Percentiles rank a stretch among this genome's conserved stretches.
Evolutionary conservation across 208 protist genomes (phyloP).

Genomic region (Leptomonas pyrrhocoris): DNA sequence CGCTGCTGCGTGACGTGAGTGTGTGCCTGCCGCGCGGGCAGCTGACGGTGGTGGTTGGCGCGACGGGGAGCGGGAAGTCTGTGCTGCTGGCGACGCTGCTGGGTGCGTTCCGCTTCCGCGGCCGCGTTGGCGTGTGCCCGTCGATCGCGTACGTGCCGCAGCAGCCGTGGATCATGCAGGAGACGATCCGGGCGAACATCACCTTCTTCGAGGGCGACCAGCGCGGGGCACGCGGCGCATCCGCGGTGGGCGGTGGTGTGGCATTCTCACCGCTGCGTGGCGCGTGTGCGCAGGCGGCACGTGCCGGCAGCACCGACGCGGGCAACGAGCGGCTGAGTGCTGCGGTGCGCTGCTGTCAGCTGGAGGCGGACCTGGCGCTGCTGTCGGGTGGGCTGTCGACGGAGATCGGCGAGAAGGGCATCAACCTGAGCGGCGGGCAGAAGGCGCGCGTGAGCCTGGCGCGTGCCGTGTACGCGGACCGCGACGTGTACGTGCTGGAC

Average conservation of each 20-base stretch:
- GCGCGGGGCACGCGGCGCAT: not conserved
- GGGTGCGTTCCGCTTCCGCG: conserved; percentile 29
- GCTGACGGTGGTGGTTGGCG: conserved; percentile 48
- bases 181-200: conserved; percentile 93
- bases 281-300: conserved; percentile 55
- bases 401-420: conserved; percentile 46
- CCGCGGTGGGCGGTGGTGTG: conserved; percentile 27
- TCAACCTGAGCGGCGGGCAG: conserved; percentile 86
- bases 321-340: conserved; percentile 49
- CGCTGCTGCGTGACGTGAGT: conserved; percentile 38
- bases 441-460: conserved; percentile 83
- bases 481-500: conserved; percentile 89
- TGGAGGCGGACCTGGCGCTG: conserved; percentile 75
- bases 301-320: conserved; percentile 92
- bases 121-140: conserved; percentile 9
- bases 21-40: conserved; percentile 26
- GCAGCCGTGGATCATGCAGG: conserved; percentile 93
- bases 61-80: conserved; percentile 55
- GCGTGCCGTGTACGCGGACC: conserved; percentile 78
- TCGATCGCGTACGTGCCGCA: conserved; percentile 91
- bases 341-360: conserved; percentile 56
- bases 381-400: conserved; percentile 43
- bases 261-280: conserved; percentile 33
- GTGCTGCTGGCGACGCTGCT: conserved; percentile 42
- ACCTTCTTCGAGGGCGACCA: conserved; percentile 72